Conservation (phyloP, 208 protist species). For the Naegleria fowleri region DNA sequence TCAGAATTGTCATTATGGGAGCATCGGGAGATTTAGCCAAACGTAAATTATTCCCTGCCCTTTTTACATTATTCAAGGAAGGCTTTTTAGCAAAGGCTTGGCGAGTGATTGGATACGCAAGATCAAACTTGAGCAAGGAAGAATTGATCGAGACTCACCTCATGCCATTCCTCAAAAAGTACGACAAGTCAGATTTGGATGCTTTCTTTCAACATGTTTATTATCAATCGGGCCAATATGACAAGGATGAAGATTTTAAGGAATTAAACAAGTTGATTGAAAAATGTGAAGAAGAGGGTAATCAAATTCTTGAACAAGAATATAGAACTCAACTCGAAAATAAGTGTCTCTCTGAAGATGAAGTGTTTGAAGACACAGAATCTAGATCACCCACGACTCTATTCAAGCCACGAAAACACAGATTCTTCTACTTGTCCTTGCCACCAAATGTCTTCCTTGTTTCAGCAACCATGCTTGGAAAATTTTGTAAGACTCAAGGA, state of each 20-base stretch:
- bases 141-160: conserved; percentile 61
- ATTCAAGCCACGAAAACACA: conserved; percentile 46
- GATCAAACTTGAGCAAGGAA: conserved; percentile 61
- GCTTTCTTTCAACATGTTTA: conserved; percentile 57
- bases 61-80: conserved; percentile 74
- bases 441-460: conserved; percentile 68
- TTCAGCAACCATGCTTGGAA: conserved; percentile 27
- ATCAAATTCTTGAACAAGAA: not conserved
- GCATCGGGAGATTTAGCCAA: conserved; percentile 79
- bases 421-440: conserved; percentile 80
- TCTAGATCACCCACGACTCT: not conserved
- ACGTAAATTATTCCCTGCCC: conserved; percentile 81
- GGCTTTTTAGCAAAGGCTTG: conserved; percentile 61
- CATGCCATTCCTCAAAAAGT: conserved; percentile 55
- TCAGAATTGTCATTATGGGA: conserved; percentile 59
- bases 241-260: conserved; percentile 62
- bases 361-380: not conserved
- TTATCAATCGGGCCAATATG: conserved; percentile 71
- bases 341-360: not conserved
- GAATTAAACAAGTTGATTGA: conserved; percentile 53
- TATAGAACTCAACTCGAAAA: not conserved
- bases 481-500: not conserved
- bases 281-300: conserved; percentile 51
- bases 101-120: conserved; percentile 76
- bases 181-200: conserved; percentile 51